Base-by-base conservation (phyloP, 164 flowering plant genomes). In the Magnolia sinica region DNA sequence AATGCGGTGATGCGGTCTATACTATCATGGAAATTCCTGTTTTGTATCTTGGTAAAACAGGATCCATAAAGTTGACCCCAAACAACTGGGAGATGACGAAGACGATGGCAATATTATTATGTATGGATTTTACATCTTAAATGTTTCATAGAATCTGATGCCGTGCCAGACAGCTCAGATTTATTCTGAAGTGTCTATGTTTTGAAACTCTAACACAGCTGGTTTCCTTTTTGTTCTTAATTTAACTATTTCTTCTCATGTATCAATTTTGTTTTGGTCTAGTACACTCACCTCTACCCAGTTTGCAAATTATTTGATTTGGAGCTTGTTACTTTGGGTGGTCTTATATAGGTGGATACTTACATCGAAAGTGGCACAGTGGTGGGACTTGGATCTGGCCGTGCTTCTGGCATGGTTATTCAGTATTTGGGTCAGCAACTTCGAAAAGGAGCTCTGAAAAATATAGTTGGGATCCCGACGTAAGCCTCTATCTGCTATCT, bases 311-410 rank as follows among this genome's bases (percentile, higher is more conserved):
- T 72, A 13, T 55, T 70, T 70, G 59, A 50, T 72, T 20, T 49
- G 52, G 6, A 65, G 11, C 37, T 76, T 52, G 18, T 58, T 37
- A 77, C 49, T 50, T 77, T 19, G 70, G 51, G 67, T 4, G 6
- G 24, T 73, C 50, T 37, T 37, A 58, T 80, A 24, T 74, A 86
- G 91, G 91, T 87, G 73, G 89, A 88, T 80, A 83, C 83, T 49
- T 86, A 84, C 80, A 76, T 89, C 65, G 82, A 76, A 80, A 86
- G 81, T 80, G 91, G 94, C n/a, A 91, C 89, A 92, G 86, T 86
- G 74, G 67, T 89, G 72, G 94, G 94, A 8, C 81, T 91, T 78
- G 92, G 91, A 61, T 83, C 89, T 76, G 94, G 94, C 19, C 79
- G 75, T 45, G 92, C 92, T 81, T 91, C 91, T 66, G 79, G 52